Percentiles rank a stretch among this genome's conserved stretches.
phyloP scores from a whole-genome alignment of 2,329 filamentous ascomycete genomes.

The Scedosporium minutisporum region DNA sequence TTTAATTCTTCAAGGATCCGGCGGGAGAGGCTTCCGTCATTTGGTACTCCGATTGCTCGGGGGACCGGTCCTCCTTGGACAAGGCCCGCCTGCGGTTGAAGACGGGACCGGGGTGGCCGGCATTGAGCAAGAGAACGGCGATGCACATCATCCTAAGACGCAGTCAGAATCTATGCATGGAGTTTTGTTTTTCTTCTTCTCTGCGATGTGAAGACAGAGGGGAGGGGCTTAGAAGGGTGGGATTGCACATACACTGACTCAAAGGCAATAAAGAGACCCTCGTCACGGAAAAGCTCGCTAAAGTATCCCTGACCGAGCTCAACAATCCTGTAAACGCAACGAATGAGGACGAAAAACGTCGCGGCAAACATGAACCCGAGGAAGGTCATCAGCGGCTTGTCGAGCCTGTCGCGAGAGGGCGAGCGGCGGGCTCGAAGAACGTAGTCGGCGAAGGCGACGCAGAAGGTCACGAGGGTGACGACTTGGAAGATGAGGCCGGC shows the following conservation, averaged over 20 bases:
- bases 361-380: conserved; percentile 37
- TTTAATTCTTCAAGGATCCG: no score
- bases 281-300: conserved; percentile 33
- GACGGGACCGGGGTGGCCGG: not conserved
- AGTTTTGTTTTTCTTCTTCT: no score
- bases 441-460: conserved; percentile 30
- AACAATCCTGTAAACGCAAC: conserved; percentile 48
- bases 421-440: conserved; percentile 20
- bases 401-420: conserved; percentile 17
- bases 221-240: not conserved
- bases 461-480: conserved; percentile 35
- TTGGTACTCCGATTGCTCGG: not conserved
- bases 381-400: conserved; percentile 35
- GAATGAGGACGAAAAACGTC: conserved; percentile 45
- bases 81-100: not conserved
- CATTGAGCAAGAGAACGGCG: not conserved
- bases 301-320: conserved; percentile 48
- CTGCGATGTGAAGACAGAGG: no score
- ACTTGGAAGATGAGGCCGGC: conserved; percentile 43
- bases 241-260: conserved; percentile 20
- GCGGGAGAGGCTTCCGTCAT: not conserved
- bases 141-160: not conserved
- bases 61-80: not conserved
- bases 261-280: conserved; percentile 30
- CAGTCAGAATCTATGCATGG: not conserved